A percentile compares a stretch with the other conserved stretches of the same genome.
Evolutionary conservation across 148 eudicot species (phyloP).

Genomic region (Rhododendron williamsianum): DNA sequence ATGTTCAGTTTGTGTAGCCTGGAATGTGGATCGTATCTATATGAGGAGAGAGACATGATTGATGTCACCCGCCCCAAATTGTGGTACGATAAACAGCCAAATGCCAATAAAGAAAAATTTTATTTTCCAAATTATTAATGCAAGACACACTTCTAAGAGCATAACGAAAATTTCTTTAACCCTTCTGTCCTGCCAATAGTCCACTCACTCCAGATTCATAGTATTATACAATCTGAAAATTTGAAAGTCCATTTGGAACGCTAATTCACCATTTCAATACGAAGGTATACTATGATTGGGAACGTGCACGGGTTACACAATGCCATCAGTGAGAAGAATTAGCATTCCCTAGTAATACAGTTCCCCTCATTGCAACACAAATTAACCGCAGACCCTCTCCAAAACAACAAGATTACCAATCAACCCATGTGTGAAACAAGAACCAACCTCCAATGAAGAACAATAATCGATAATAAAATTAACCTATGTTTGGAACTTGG

Average conservation of each 20-base stretch:
- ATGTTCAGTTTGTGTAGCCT: neutral
- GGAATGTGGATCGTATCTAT: neutral
- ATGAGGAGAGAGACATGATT: neutral
- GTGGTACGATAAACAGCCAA: neutral
- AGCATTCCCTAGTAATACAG: neutral
- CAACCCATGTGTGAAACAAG: neutral
- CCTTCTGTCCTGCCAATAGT: neutral
- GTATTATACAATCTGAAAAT: neutral
- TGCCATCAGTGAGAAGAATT: neutral
- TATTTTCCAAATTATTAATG: neutral
- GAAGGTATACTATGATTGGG: neutral
- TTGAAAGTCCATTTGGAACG: neutral
- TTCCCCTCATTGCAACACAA: neutral
- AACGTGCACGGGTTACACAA: neutral
- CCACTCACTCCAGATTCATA: neutral
- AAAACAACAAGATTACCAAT: neutral
- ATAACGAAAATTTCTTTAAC: too few relatives aligned
- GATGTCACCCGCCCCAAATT: neutral
- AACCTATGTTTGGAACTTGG: too few relatives aligned
- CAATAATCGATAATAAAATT: neutral
- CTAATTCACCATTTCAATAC: neutral
- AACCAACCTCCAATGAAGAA: neutral
- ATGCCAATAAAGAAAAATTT: too few relatives aligned
- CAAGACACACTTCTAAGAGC: neutral
- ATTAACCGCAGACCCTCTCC: neutral